Percentiles rank a stretch among this genome's conserved stretches.
phyloP scores from a whole-genome alignment of 306 rosid species.

The Vigna hirtella region DNA sequence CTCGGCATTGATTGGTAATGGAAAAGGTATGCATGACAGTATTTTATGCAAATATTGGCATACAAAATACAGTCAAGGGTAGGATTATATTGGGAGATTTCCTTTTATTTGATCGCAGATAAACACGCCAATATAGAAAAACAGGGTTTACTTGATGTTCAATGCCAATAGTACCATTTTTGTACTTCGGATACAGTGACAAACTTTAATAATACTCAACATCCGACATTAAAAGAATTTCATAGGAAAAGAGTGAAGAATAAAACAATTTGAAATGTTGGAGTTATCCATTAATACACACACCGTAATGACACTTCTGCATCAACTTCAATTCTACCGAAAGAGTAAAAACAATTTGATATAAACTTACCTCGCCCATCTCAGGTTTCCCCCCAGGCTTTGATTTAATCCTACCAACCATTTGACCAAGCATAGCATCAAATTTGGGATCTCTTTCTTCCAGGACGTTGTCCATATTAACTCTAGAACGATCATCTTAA shows the following conservation, averaged over 20 bases:
- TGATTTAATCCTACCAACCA: conserved; percentile 80
- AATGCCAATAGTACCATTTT: conserved; percentile 14
- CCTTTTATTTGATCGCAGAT: neutral
- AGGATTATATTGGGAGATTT: neutral
- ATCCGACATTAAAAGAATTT: conserved; percentile 16
- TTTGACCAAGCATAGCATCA: conserved; percentile 90
- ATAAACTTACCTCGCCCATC: conserved; percentile 92
- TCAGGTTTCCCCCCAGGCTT: conserved; percentile 91
- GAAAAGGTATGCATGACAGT: neutral
- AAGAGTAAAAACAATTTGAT: conserved; percentile 6
- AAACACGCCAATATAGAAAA: neutral
- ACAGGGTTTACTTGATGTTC: conserved; percentile 7
- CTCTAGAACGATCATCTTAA: conserved; percentile 59
- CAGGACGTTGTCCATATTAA: conserved; percentile 60
- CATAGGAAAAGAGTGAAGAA: neutral
- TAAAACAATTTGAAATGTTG: conserved; percentile 4
- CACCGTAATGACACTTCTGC: conserved; percentile 5
- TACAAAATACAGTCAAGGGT: conserved; percentile 10
- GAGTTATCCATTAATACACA: neutral
- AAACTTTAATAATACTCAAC: neutral
- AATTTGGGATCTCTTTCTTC: conserved; percentile 81
- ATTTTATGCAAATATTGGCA: conserved; percentile 19
- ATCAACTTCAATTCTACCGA: conserved; percentile 23
- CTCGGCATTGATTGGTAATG: neutral
- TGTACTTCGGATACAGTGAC: conserved; percentile 9